Evolutionary conservation across 192 early-diverging fungal genomes (phyloP).

Genomic region (Backusella parvicylindrica): DNA sequence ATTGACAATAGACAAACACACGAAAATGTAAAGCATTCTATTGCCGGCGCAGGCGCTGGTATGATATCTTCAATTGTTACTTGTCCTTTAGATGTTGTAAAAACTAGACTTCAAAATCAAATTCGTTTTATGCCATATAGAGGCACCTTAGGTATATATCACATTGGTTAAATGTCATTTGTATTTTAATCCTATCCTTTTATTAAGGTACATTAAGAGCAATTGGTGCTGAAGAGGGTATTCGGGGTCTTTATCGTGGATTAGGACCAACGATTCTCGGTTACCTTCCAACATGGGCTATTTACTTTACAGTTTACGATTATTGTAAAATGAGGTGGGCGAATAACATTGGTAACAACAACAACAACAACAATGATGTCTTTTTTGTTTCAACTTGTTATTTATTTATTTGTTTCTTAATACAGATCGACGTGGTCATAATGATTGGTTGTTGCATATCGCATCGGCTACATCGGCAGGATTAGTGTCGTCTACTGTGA

Average conservation of each 20-base stretch:
- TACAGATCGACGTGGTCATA: slow-evolving; percentile 16
- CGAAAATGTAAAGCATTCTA: slow-evolving; percentile 66
- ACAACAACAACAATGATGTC: not conserved
- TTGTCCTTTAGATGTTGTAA: slow-evolving; percentile 93
- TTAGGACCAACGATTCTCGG: slow-evolving; percentile 83
- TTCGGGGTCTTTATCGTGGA: slow-evolving; percentile 87
- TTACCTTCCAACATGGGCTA: slow-evolving; percentile 88
- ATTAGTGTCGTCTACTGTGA: slow-evolving; percentile 68
- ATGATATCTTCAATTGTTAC: slow-evolving; percentile 78
- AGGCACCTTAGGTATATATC: slow-evolving; percentile 48
- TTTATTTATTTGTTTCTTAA: too few species aligned
- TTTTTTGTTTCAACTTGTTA: too few species aligned
- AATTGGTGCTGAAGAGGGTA: slow-evolving; percentile 79
- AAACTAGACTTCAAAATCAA: slow-evolving; percentile 92
- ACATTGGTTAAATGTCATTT: not conserved
- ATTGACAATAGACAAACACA: slow-evolving; percentile 25
- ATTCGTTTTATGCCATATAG: slow-evolving; percentile 43
- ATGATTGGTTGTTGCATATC: slow-evolving; percentile 67
- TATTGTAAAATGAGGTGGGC: slow-evolving; percentile 53
- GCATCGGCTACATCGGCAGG: slow-evolving; percentile 85
- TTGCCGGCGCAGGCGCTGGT: slow-evolving; percentile 83
- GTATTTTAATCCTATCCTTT: not conserved
- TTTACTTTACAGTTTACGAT: slow-evolving; percentile 92
- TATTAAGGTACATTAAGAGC: slow-evolving; percentile 55
- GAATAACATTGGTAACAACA: not conserved